These are phyloP conservation scores for Sugiyamaella marilandica DNA, from an alignment of 805 yeast species.

Conservation along the genomic window DNA sequence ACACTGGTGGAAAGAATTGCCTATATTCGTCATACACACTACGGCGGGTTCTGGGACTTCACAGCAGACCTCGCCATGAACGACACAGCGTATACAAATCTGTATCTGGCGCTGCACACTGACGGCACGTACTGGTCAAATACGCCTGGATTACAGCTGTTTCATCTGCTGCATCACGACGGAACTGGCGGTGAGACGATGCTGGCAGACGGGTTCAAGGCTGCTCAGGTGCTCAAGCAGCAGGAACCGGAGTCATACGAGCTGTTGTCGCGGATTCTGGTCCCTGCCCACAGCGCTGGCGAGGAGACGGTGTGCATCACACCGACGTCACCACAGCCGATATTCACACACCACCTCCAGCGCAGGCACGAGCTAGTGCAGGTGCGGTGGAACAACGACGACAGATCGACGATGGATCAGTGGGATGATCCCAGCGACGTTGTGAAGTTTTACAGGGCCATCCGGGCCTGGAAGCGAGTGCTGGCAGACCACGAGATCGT, in stretches of 20 bases:
- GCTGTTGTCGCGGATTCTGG: conserved; percentile 43
- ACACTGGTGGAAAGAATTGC: conserved; percentile 51
- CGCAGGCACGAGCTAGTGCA: conserved; percentile 49
- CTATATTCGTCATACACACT: conserved; percentile 63
- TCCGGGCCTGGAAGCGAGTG: conserved; percentile 51
- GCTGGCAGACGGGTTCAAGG: conserved; percentile 59
- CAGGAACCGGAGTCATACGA: conserved; percentile 49
- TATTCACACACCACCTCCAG: conserved; percentile 47
- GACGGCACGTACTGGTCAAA: conserved; percentile 75
- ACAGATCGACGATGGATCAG: conserved; percentile 55
- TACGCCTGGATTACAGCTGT: conserved; percentile 65
- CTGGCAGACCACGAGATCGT: conserved; percentile 50
- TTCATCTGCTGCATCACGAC: conserved; percentile 57
- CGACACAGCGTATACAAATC: conserved; percentile 68
- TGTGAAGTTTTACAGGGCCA: conserved; percentile 50
- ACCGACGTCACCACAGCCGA: conserved; percentile 52
- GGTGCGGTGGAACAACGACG: conserved; percentile 68
- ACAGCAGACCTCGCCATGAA: conserved; percentile 62
- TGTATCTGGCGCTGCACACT: conserved; percentile 60
- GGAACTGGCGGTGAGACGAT: conserved; percentile 66
- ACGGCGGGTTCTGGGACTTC: conserved; percentile 80
- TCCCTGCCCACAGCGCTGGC: conserved; percentile 75
- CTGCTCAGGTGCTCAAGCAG: conserved; percentile 47
- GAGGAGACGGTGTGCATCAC: conserved; percentile 58
- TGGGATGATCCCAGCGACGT: conserved; percentile 43